phyloP scores from a whole-genome alignment of 108 stramenopile genomes.

The Pseudonitzschia multistriata region DNA sequence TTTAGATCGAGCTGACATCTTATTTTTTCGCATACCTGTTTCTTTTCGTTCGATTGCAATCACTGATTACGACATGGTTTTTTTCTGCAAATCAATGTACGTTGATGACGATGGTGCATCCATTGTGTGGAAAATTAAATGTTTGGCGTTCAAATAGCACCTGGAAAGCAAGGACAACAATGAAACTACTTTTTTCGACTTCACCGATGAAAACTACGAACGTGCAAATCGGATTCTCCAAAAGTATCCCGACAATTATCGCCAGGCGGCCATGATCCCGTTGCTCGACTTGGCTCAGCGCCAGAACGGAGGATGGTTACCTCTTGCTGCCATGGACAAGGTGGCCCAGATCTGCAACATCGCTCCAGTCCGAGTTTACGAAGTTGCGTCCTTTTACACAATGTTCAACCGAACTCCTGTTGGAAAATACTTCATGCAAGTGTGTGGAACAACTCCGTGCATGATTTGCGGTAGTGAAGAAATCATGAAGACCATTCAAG shows the following conservation, averaged over 20 bases:
- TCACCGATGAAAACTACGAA: conserved; percentile 93
- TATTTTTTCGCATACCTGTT: no score
- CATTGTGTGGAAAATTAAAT: not conserved
- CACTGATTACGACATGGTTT: no score
- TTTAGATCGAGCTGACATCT: no score
- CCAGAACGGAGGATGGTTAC: conserved; percentile 98
- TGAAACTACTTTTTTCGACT: conserved; percentile 88
- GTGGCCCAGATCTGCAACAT: conserved; percentile 93
- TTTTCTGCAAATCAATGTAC: no score
- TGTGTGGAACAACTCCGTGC: conserved; percentile 99
- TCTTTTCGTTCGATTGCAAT: no score
- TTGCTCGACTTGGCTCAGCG: conserved; percentile 96
- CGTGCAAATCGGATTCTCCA: conserved; percentile 81
- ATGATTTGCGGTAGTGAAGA: conserved; percentile 99
- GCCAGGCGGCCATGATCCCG: conserved; percentile 94
- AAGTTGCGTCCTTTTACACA: conserved; percentile 98
- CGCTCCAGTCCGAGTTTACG: conserved; percentile 91
- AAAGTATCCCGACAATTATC: conserved; percentile 99
- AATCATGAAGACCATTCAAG: conserved; percentile 97
- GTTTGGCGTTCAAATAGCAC: conserved; percentile 79
- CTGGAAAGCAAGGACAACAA: conserved; percentile 94
- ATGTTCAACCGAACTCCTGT: conserved; percentile 99
- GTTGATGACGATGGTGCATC: no score
- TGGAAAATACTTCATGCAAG: conserved; percentile 99
- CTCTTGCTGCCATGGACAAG: conserved; percentile 99